Conservation (phyloP, 2,329 filamentous ascomycete genomes). For the Mycosphaerelloides madeirae region DNA sequence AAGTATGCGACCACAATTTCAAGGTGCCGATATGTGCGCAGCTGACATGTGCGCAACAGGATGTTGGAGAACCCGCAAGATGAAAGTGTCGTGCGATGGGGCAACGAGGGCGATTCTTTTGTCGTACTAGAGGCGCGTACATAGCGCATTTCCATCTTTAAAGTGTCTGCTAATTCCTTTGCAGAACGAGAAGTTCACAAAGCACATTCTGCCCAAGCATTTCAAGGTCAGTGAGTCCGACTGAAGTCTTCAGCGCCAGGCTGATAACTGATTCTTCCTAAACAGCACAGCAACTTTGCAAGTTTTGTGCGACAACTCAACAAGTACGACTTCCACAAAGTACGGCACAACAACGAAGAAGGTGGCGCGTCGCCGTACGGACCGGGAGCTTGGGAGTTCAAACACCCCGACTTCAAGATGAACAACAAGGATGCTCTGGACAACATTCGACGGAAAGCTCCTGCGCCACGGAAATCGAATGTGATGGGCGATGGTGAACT, state of each 20-base stretch:
- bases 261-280: constrained; percentile 97
- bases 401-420: constrained; percentile 90
- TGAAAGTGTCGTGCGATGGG: constrained; percentile 90
- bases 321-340: constrained; percentile 81
- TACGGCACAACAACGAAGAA: constrained; percentile 84
- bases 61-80: constrained; percentile 97
- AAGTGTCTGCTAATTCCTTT: constrained; percentile 3
- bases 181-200: constrained; percentile 97
- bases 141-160: constrained; percentile 2
- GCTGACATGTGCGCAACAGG: constrained; percentile 43
- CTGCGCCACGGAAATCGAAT: constrained; percentile 73
- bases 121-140: constrained; percentile 82
- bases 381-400: constrained; percentile 86
- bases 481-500: constrained; percentile 61
- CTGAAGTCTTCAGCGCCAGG: too few species aligned
- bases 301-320: constrained; percentile 69
- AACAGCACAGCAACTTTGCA: constrained; percentile 74
- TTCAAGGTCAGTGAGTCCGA: neutral
- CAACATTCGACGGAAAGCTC: constrained; percentile 92
- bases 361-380: constrained; percentile 77
- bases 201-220: constrained; percentile 67
- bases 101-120: constrained; percentile 89
- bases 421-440: constrained; percentile 96
- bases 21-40: neutral
- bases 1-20: constrained; percentile 60